Conservation (phyloP, 2,329 filamentous ascomycete genomes). For the Diaporthe amygdali region DNA sequence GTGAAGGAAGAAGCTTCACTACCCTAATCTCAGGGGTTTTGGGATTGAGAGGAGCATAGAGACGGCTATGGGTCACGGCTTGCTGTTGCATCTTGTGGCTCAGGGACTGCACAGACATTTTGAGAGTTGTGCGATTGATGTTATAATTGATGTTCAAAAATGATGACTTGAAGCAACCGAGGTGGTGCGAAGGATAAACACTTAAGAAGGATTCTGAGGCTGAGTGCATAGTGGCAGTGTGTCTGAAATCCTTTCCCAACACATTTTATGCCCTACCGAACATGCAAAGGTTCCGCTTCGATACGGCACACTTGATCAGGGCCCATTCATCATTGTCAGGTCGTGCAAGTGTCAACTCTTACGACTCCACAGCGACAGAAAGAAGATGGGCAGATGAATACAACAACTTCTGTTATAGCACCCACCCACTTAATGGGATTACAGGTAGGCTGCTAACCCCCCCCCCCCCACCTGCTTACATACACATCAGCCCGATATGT, state of each 20-base stretch:
- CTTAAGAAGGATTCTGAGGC: too few species aligned
- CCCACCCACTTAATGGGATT: too few species aligned
- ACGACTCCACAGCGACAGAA: not conserved
- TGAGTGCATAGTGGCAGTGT: too few species aligned
- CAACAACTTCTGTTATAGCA: too few species aligned
- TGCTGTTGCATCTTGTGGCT: not conserved
- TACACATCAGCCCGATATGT: too few species aligned
- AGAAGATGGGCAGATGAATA: not conserved
- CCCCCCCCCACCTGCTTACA: too few species aligned
- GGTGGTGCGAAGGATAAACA: not conserved
- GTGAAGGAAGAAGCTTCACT: constrained; percentile 20
- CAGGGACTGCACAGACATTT: not conserved
- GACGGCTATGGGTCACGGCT: too few species aligned
- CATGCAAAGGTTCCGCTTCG: not conserved
- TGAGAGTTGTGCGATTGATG: not conserved
- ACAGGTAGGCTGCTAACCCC: too few species aligned
- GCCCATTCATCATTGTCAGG: not conserved
- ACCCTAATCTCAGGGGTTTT: constrained; percentile 23
- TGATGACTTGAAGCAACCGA: not conserved
- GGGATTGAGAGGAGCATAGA: not conserved
- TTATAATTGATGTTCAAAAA: not conserved
- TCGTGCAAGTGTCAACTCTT: not conserved
- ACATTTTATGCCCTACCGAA: not conserved
- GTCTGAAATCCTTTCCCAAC: too few species aligned
- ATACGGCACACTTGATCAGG: not conserved